Conservation (phyloP, 345 rosid genomes). For the Hibiscus mutabilis region DNA sequence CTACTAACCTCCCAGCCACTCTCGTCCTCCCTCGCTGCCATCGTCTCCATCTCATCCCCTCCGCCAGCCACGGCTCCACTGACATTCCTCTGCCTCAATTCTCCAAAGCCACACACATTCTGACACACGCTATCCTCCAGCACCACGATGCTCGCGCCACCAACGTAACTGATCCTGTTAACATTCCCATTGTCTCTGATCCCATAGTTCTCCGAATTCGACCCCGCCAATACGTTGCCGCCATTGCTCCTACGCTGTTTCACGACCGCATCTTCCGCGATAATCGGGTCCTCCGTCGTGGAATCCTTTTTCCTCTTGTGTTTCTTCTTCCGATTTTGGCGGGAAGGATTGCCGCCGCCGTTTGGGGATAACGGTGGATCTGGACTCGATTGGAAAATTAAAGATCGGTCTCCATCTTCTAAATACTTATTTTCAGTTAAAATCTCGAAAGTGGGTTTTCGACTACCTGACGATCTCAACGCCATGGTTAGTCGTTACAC, state of each 20-base stretch:
- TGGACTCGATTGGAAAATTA: background rate
- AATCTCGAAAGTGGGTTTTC: conserved; percentile 8
- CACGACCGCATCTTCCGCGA: background rate
- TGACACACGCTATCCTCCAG: conserved; percentile 34
- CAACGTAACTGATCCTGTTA: conserved; percentile 5
- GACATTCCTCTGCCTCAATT: conserved; percentile 64
- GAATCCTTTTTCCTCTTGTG: conserved; percentile 2
- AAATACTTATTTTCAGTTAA: background rate
- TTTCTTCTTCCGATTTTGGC: background rate
- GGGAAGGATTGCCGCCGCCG: background rate
- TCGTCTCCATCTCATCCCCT: background rate
- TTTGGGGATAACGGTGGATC: background rate
- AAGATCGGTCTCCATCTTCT: background rate
- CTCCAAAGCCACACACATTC: conserved; percentile 33
- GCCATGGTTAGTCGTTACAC: conserved; percentile 6
- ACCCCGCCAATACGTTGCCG: background rate
- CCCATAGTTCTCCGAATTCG: background rate
- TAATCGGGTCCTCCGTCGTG: background rate
- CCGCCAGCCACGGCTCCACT: background rate
- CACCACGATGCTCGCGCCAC: conserved; percentile 15
- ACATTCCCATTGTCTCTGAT: conserved; percentile 9
- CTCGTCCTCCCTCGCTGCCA: conserved; percentile 14
- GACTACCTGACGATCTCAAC: conserved; percentile 1
- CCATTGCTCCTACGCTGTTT: background rate
- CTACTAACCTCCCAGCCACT: conserved; percentile 26